These are phyloP conservation scores for Eucalyptus paniculata DNA, from an alignment of 345 rosid species.

Conservation along the genomic window DNA sequence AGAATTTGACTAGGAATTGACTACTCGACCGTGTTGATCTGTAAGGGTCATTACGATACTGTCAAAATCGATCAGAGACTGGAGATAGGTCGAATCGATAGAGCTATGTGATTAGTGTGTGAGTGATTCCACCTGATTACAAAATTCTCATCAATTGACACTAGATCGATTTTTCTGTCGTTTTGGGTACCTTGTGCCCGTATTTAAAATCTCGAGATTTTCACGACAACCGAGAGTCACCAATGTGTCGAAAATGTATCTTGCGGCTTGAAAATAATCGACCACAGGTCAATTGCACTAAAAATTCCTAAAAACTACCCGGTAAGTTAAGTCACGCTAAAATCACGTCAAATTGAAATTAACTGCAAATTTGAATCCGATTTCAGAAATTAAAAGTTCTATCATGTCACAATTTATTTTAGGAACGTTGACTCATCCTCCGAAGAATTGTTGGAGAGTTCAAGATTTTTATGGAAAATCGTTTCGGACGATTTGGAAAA, in stretches of 20 bases:
- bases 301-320: rapidly evolving
- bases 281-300: rapidly evolving
- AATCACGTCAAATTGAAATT: too few species aligned
- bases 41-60: rapidly evolving
- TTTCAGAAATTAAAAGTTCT: too few species aligned
- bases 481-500: rapidly evolving
- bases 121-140: rapidly evolving
- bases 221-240: rapidly evolving
- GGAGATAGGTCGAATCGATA: too few species aligned
- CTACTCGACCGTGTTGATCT: rapidly evolving
- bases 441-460: too few species aligned
- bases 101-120: too few species aligned
- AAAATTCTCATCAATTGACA: rapidly evolving
- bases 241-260: too few species aligned
- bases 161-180: too few species aligned
- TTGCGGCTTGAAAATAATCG: too few species aligned
- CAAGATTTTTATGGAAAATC: too few species aligned
- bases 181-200: rapidly evolving
- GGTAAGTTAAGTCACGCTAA: rapidly evolving
- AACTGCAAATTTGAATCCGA: rapidly evolving
- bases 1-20: rapidly evolving
- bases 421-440: too few species aligned
- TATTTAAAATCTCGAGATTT: too few species aligned
- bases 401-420: too few species aligned
- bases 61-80: rapidly evolving